Conservation (phyloP, 495 filamentous ascomycete genomes). For the Daldinia childiae region DNA sequence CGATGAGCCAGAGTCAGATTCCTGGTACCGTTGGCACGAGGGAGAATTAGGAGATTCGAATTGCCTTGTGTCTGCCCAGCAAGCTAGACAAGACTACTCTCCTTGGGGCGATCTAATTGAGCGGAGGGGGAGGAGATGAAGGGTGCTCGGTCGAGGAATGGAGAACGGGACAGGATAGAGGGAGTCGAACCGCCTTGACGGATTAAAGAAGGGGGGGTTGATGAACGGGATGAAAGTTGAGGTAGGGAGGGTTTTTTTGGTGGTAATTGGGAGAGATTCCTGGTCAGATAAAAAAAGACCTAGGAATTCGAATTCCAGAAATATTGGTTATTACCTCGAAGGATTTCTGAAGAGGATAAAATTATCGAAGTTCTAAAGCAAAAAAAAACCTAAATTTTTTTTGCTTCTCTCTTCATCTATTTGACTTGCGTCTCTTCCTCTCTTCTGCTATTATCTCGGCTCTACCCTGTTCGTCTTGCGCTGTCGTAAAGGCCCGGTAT, state of each 20-base stretch:
- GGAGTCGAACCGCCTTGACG: slow-evolving; percentile 54
- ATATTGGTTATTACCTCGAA: slow-evolving; percentile 42
- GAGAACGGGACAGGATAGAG: slow-evolving; percentile 50
- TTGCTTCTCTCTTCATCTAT: slow-evolving; percentile 40
- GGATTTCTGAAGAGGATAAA: slow-evolving; percentile 42
- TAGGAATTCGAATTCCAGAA: slow-evolving; percentile 46
- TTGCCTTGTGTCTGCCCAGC: slow-evolving; percentile 40
- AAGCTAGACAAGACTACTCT: slow-evolving; percentile 49
- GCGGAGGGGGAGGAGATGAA: slow-evolving; percentile 43
- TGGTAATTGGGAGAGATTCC: slow-evolving; percentile 47
- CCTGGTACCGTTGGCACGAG: slow-evolving; percentile 46
- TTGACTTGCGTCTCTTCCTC: slow-evolving; percentile 2
- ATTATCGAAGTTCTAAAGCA: slow-evolving; percentile 37
- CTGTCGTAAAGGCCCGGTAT: slow-evolving; percentile 42
- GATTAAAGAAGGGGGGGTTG: slow-evolving; percentile 7
- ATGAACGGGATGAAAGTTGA: slow-evolving; percentile 22
- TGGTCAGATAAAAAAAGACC: slow-evolving; percentile 36
- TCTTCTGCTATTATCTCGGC: slow-evolving; percentile 31
- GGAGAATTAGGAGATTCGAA: slow-evolving; percentile 39
- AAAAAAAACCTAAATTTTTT: slow-evolving; percentile 32
- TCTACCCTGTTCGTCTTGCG: slow-evolving; percentile 40
- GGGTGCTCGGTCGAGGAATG: slow-evolving; percentile 56
- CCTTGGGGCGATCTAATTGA: slow-evolving; percentile 45
- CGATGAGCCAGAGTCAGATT: slow-evolving; percentile 48
- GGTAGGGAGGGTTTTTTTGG: slow-evolving; percentile 34